Percentiles rank a stretch among this genome's conserved stretches.
These are phyloP conservation scores for Parathielavia hyrcaniae DNA, from an alignment of 495 filamentous ascomycete species.

Conservation along the genomic window DNA sequence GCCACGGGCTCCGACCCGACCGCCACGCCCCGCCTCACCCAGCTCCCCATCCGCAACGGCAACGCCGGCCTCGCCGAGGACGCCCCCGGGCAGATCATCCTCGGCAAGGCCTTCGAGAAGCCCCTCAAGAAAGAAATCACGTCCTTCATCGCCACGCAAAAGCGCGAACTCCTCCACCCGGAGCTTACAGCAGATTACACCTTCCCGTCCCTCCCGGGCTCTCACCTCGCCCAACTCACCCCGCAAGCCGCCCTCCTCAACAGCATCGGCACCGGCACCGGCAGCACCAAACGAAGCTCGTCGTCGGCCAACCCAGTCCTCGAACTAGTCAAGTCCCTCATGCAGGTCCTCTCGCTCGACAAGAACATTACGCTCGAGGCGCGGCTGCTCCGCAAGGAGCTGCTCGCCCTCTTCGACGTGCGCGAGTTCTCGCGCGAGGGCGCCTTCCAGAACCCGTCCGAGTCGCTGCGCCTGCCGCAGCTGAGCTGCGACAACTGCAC, in stretches of 20 bases:
- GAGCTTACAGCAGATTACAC: constrained; percentile 80
- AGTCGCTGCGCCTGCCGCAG: constrained; percentile 63
- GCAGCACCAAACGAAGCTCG: constrained; percentile 15
- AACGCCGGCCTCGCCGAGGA: constrained; percentile 51
- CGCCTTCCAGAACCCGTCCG: constrained; percentile 78
- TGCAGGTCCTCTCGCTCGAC: constrained; percentile 84
- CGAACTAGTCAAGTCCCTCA: constrained; percentile 83
- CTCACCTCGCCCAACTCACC: constrained; percentile 41
- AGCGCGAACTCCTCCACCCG: constrained; percentile 82
- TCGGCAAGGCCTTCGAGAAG: constrained; percentile 74
- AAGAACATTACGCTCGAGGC: constrained; percentile 82
- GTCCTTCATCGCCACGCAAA: constrained; percentile 69
- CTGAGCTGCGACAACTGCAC: constrained; percentile 84
- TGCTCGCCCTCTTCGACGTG: constrained; percentile 84
- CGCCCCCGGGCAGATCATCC: constrained; percentile 54
- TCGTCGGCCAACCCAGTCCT: constrained; percentile 64
- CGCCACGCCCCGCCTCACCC: constrained; percentile 68
- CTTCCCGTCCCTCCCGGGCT: constrained; percentile 80
- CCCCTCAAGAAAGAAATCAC: constrained; percentile 84
- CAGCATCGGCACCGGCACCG: too few species aligned
- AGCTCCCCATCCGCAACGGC: constrained; percentile 54
- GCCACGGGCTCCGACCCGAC: constrained; percentile 41
- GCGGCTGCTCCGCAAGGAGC: constrained; percentile 76
- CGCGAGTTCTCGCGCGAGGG: constrained; percentile 88
- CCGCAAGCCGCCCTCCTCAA: neutral